These are phyloP conservation scores for Leccinum solheimii DNA, from an alignment of 1,284 basidiomycete species.

Conservation along the genomic window DNA sequence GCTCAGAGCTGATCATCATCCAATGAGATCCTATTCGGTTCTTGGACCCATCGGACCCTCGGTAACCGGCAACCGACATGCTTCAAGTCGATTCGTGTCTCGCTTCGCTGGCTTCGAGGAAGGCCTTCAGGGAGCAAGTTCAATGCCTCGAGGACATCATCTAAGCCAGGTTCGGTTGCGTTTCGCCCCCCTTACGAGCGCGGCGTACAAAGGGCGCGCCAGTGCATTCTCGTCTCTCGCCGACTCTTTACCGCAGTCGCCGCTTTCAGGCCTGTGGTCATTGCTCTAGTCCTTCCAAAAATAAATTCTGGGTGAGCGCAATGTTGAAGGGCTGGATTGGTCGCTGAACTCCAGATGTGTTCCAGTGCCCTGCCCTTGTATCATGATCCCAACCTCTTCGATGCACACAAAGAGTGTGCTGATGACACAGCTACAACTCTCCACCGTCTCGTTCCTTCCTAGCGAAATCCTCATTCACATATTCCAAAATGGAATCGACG, in stretches of 20 bases:
- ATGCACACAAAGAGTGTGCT: not conserved
- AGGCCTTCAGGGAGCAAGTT: not conserved
- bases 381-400: not conserved
- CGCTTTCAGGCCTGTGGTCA: not conserved
- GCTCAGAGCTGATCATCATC: not conserved
- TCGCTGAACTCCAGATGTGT: not conserved
- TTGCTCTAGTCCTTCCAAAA: not conserved
- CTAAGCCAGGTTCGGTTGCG: not conserved
- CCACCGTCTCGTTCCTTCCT: constrained; percentile 18
- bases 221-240: not conserved
- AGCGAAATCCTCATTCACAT: constrained; percentile 21
- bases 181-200: not conserved
- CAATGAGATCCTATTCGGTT: not conserved
- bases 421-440: constrained; percentile 11
- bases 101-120: not conserved
- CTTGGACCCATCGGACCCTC: not conserved
- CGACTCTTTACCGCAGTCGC: not conserved
- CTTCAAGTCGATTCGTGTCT: not conserved
- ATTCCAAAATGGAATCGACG: constrained; percentile 13
- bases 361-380: not conserved
- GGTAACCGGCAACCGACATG: not conserved
- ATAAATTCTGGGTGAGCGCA: not conserved
- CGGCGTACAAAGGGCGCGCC: not conserved
- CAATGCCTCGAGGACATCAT: not conserved
- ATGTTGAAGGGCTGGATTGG: not conserved